These are phyloP conservation scores for Clonostachys chloroleuca DNA, from an alignment of 2,329 filamentous ascomycete genomes.

Conservation along the genomic window DNA sequence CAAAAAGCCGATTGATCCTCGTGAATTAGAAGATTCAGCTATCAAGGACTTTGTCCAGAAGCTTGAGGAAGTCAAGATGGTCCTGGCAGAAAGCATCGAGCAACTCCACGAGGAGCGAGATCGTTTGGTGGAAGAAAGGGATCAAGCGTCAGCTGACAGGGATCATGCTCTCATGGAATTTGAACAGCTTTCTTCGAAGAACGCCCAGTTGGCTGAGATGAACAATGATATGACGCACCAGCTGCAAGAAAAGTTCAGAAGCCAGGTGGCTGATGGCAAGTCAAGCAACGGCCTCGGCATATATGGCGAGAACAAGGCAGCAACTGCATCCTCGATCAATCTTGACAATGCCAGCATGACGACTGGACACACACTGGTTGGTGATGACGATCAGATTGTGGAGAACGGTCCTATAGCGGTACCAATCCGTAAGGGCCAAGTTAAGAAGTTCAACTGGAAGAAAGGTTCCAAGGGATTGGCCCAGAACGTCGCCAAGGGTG, in stretches of 20 bases:
- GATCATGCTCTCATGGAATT: constrained; percentile 94
- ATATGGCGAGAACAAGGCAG: constrained; percentile 47
- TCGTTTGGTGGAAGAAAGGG: constrained; percentile 79
- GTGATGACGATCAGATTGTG: constrained; percentile 59
- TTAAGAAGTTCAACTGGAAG: constrained; percentile 99
- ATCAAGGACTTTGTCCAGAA: constrained; percentile 88
- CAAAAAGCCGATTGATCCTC: constrained; percentile 74
- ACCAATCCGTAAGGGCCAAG: constrained; percentile 89
- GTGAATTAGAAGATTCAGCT: constrained; percentile 80
- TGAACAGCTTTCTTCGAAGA: constrained; percentile 90
- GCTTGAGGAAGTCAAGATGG: constrained; percentile 56
- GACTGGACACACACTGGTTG: constrained; percentile 54
- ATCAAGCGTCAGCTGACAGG: constrained; percentile 75
- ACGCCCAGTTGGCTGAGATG: constrained; percentile 87
- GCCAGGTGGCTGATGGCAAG: constrained; percentile 50
- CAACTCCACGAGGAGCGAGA: constrained; percentile 68
- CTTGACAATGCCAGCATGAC: constrained; percentile 49
- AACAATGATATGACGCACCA: constrained; percentile 94
- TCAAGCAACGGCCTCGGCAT: constrained; percentile 53
- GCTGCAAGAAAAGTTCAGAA: constrained; percentile 90
- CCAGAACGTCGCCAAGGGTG: constrained; percentile 88
- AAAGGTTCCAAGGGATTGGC: constrained; percentile 91
- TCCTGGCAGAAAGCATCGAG: constrained; percentile 54
- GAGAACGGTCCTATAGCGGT: constrained; percentile 84
- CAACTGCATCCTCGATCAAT: constrained; percentile 44